A percentile compares a stretch with the other conserved stretches of the same genome.
These are phyloP conservation scores for Hygrophila difformis DNA, from an alignment of 257 asterid species.

Conservation along the genomic window DNA sequence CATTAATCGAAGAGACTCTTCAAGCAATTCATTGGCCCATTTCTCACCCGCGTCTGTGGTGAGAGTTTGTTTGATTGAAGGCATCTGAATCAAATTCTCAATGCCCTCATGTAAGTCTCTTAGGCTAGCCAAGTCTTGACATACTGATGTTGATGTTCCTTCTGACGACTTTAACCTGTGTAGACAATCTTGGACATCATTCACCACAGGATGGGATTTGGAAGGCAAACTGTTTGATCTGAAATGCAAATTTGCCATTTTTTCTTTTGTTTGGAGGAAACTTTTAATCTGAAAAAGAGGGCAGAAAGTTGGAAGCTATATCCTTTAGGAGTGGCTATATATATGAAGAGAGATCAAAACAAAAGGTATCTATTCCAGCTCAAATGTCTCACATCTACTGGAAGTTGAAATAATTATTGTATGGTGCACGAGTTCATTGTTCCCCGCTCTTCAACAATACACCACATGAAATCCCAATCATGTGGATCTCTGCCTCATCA, in stretches of 20 bases:
- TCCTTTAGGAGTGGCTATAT: neutral
- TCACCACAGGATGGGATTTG: conserved; percentile 27
- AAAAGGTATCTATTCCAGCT: conserved; percentile 1
- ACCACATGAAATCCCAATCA: neutral
- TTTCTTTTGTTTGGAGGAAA: conserved; percentile 5
- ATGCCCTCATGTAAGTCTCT: conserved; percentile 24
- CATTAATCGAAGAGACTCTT: conserved; percentile 25
- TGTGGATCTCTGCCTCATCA: neutral
- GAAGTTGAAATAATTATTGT: neutral
- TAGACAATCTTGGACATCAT: conserved; percentile 14
- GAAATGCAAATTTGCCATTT: conserved; percentile 27
- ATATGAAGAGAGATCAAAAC: neutral
- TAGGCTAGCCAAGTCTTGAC: conserved; percentile 28
- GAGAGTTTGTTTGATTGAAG: conserved; percentile 25
- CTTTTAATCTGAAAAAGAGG: neutral
- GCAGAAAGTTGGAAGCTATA: neutral
- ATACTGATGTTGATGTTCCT: conserved; percentile 19
- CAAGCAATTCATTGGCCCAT: conserved; percentile 24
- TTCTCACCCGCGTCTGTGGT: conserved; percentile 7
- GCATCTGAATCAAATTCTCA: conserved; percentile 26
- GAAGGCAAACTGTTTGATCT: conserved; percentile 40
- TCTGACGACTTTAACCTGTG: conserved; percentile 26
- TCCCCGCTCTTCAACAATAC: neutral
- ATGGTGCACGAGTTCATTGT: neutral
- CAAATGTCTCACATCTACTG: neutral